Conservation (phyloP, 2,329 filamentous ascomycete genomes). For the Scortechinia acanthostroma region DNA sequence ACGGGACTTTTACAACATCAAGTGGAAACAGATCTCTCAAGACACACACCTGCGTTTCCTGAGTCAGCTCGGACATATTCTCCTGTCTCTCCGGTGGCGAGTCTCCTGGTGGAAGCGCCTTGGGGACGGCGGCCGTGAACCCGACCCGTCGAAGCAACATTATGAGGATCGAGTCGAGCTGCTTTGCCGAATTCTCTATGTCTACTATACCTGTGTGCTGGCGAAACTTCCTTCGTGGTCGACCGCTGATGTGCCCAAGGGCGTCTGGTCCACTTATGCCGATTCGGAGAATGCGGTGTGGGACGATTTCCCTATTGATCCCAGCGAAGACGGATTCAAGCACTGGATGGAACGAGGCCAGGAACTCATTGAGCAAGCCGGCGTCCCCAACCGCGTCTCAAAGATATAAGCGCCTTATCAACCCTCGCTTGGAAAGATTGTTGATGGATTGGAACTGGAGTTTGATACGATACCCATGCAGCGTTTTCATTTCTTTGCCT, state of each 20-base stretch:
- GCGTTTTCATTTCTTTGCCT: too few species aligned
- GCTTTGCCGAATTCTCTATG: conserved; percentile 32
- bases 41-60: conserved; percentile 29
- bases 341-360: conserved; percentile 27
- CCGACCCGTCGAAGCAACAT: conserved; percentile 23
- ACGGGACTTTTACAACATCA: conserved; percentile 31
- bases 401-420: too few species aligned
- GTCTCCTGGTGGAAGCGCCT: conserved; percentile 32
- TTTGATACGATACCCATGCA: too few species aligned
- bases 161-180: conserved; percentile 27
- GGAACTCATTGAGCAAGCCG: conserved; percentile 26
- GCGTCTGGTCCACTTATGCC: conserved; percentile 27
- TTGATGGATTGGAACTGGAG: not conserved
- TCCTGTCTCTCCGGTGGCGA: conserved; percentile 31
- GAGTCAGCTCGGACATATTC: conserved; percentile 25
- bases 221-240: conserved; percentile 29
- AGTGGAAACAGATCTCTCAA: conserved; percentile 30
- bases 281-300: conserved; percentile 26
- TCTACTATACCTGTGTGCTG: conserved; percentile 31
- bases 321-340: conserved; percentile 25
- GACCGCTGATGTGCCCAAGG: conserved; percentile 19
- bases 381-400: conserved; percentile 13
- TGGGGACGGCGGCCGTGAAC: conserved; percentile 22
- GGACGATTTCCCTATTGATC: conserved; percentile 29
- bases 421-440: too few species aligned